Conservation (phyloP, 1,139 yeast species). For the Ogataea hybrid region DNA sequence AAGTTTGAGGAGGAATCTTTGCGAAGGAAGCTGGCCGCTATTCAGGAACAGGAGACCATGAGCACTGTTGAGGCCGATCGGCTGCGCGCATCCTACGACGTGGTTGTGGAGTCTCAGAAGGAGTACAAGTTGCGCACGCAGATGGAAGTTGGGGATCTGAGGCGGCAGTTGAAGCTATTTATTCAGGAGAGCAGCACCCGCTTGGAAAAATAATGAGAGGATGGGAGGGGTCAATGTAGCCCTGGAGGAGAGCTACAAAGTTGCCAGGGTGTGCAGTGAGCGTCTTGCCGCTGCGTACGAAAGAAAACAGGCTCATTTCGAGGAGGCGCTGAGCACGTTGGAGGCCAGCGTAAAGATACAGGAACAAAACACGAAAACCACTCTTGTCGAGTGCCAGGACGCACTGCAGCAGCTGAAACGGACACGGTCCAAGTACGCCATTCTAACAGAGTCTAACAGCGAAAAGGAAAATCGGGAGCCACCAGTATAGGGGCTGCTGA, state of each 20-base stretch:
- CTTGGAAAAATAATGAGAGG: constrained; percentile 34
- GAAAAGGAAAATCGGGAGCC: constrained; percentile 11
- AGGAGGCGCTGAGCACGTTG: constrained; percentile 43
- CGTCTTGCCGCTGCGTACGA: constrained; percentile 37
- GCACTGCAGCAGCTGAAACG: constrained; percentile 27
- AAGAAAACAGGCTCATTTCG: constrained; percentile 46
- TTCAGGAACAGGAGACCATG: constrained; percentile 46
- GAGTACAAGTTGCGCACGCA: constrained; percentile 56
- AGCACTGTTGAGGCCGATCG: constrained; percentile 55
- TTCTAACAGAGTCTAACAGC: neutral
- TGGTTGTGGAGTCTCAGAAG: constrained; percentile 52
- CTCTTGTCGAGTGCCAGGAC: constrained; percentile 32
- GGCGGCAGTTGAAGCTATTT: constrained; percentile 37
- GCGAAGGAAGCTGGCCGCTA: constrained; percentile 47
- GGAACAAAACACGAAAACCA: constrained; percentile 35
- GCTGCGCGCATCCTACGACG: constrained; percentile 60
- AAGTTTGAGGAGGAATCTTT: constrained; percentile 48
- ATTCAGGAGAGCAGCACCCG: constrained; percentile 38
- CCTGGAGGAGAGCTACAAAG: constrained; percentile 37
- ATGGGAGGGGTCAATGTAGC: constrained; percentile 44
- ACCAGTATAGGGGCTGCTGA: neutral
- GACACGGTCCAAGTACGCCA: constrained; percentile 3
- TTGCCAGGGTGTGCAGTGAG: constrained; percentile 25
- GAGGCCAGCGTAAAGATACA: constrained; percentile 47
- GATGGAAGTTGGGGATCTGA: constrained; percentile 35